Percentiles rank a stretch among this genome's conserved stretches.
These are phyloP conservation scores for Picocystis salinarum DNA, from an alignment of 139 green algal species.

Conservation along the genomic window DNA sequence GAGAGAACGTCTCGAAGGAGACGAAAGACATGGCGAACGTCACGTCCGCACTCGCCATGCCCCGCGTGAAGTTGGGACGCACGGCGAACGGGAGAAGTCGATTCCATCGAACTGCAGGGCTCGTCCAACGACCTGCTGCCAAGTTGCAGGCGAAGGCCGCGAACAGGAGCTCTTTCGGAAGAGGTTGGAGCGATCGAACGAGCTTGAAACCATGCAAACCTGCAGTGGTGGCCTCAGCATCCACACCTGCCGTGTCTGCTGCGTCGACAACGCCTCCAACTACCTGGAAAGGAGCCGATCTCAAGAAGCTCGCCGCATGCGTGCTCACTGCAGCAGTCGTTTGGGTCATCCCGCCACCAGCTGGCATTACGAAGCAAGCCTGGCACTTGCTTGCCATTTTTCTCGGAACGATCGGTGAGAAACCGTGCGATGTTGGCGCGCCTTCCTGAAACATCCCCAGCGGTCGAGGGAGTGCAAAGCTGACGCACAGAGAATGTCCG, in stretches of 20 bases:
- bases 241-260: slow-evolving; percentile 2
- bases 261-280: neutral
- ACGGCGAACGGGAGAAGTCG: neutral
- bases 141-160: neutral
- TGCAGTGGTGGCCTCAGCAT: no score
- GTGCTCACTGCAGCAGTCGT: slow-evolving; percentile 46
- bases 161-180: neutral
- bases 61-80: no score
- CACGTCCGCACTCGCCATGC: no score
- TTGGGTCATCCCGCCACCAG: slow-evolving; percentile 63
- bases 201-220: no score
- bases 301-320: slow-evolving; percentile 69
- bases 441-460: no score
- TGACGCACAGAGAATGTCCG: slow-evolving; percentile 15
- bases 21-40: no score
- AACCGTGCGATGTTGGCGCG: no score
- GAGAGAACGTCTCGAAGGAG: no score
- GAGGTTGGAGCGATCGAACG: no score
- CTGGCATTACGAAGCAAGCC: slow-evolving; percentile 44
- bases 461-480: no score
- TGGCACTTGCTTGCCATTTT: slow-evolving; percentile 87
- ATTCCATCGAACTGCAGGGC: neutral
- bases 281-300: slow-evolving; percentile 64
- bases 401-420: slow-evolving; percentile 12
- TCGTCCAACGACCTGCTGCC: neutral